These are phyloP conservation scores for Colletotrichum orchidophilum DNA, from an alignment of 2,329 filamentous ascomycete species.

Conservation along the genomic window DNA sequence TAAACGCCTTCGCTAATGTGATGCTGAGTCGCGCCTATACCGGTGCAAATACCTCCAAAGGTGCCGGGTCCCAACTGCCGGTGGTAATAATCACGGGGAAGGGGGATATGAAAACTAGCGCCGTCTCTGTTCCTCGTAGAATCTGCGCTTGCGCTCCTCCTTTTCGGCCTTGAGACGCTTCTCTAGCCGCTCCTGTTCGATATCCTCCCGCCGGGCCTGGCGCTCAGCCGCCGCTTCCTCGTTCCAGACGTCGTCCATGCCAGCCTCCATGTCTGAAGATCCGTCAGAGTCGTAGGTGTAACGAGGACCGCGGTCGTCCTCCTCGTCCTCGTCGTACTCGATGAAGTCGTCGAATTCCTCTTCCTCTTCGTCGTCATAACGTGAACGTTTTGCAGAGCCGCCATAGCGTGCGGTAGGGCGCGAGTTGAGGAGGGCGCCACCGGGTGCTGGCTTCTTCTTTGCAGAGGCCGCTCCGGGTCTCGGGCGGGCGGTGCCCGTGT, in stretches of 20 bases:
- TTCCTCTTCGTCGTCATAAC: conserved; percentile 69
- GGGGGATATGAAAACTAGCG: neutral
- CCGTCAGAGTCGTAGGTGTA: conserved; percentile 70
- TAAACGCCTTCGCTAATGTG: conserved; percentile 53
- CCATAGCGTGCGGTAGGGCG: conserved; percentile 36
- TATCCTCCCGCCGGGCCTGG: conserved; percentile 74
- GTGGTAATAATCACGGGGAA: neutral
- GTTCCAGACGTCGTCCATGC: conserved; percentile 75
- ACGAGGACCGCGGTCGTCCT: conserved; percentile 46
- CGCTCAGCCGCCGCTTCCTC: conserved; percentile 73
- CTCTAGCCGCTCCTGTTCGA: conserved; percentile 70
- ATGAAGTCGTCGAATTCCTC: conserved; percentile 71
- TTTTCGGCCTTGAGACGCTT: conserved; percentile 70
- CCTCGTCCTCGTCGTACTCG: conserved; percentile 68
- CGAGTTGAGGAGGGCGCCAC: conserved; percentile 51
- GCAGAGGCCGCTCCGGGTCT: conserved; percentile 51
- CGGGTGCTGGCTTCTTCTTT: conserved; percentile 47
- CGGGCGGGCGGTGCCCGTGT: conserved; percentile 72
- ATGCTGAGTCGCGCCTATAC: conserved; percentile 28
- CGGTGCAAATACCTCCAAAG: conserved; percentile 16
- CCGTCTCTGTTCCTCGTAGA: conserved; percentile 40
- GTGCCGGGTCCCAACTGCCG: conserved; percentile 20
- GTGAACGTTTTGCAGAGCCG: conserved; percentile 44
- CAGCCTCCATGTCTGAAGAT: conserved; percentile 83
- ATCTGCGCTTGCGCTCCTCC: conserved; percentile 60